A percentile compares a stretch with the other conserved stretches of the same genome.
phyloP scores from a whole-genome alignment of 2,329 filamentous ascomycete species.

The Leptographium radiaticola region DNA sequence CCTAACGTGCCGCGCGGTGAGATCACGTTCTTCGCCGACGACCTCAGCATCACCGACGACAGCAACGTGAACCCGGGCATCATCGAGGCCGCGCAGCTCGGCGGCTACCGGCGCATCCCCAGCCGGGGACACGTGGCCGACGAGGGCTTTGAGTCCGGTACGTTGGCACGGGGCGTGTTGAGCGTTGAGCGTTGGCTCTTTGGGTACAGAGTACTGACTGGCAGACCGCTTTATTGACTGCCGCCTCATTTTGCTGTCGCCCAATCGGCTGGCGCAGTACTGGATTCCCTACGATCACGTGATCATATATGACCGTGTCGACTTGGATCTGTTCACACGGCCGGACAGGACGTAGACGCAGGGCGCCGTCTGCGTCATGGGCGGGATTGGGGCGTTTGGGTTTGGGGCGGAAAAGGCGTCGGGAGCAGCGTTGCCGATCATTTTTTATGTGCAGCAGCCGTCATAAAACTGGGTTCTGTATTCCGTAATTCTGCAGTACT shows the following conservation, averaged over 20 bases:
- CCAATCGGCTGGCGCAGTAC: slow-evolving; percentile 66
- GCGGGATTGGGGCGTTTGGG: too few relatives aligned
- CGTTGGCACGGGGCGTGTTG: too few relatives aligned
- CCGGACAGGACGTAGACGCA: too few relatives aligned
- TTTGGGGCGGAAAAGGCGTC: too few relatives aligned
- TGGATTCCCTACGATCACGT: slow-evolving; percentile 56
- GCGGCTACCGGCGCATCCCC: slow-evolving; percentile 59
- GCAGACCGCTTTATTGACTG: slow-evolving; percentile 62
- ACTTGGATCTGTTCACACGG: slow-evolving; percentile 35
- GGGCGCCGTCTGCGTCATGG: too few relatives aligned
- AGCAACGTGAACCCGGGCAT: slow-evolving; percentile 31
- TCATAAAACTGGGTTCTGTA: too few relatives aligned
- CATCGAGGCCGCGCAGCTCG: slow-evolving; percentile 54
- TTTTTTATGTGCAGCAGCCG: too few relatives aligned
- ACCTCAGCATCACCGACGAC: slow-evolving; percentile 45
- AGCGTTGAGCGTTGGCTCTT: too few relatives aligned
- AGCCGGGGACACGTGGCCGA: slow-evolving; percentile 68
- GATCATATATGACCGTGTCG: slow-evolving; percentile 46
- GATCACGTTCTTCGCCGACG: slow-evolving; percentile 65
- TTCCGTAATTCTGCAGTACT: too few relatives aligned
- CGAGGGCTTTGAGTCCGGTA: slow-evolving; percentile 58
- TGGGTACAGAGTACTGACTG: neutral
- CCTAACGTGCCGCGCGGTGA: slow-evolving; percentile 81
- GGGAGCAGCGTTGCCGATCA: too few relatives aligned
- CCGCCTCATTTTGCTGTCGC: slow-evolving; percentile 65